Evolutionary conservation across 1,284 basidiomycete genomes (phyloP), one percentile per base, ranked within the genome.

Genomic region (Puccinia hordei): DNA sequence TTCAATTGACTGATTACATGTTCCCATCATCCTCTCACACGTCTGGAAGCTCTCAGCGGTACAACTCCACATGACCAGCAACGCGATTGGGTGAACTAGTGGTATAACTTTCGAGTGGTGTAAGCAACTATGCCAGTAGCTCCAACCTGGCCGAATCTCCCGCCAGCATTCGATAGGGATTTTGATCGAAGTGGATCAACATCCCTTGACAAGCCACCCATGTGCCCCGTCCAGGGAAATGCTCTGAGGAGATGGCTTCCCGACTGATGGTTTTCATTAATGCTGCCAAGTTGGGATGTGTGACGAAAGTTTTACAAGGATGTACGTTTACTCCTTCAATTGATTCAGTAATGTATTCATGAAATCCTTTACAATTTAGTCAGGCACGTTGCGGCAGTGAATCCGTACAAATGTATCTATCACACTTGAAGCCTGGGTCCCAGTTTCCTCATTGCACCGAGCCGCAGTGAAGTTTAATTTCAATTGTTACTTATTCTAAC

Each of bases 401-500:
- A 46, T 1, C 63, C 38, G 44, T 66, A 66, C 41, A 66, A 38
- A 66, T 46, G 63, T 44, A 46, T 66, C 33, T 17, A 30, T 8
- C 35, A 17, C 24, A 46, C 63, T 66, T 66, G 63, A 46, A 66
- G 63, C 38, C 63, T 66, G 38, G 41, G 63, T 38, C 63, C 63
- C 63, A 66, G 63, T 66, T 66, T 66, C 63, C 41, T 66, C 63
- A 44, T 66, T 41, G 38, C 41, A 35, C 63, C 63, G 63, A 66
- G 38, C 63, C 63, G 63, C 63, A 66, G 63, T 66, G 41, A 66
- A 66, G 63, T 66, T 66, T 44, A 46, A 66, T 66, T 66, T 66
- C 63, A 66, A 66, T 66, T 66, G 38, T 66, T 66, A 46, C 63
- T 66, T 66, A 38, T 66, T 66, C 63, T 66, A 66, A 66, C 63